A percentile compares a stretch with the other conserved stretches of the same genome.
Conservation (phyloP, 441 rosid genomes). For the Pelargonium exstipulatum region DNA sequence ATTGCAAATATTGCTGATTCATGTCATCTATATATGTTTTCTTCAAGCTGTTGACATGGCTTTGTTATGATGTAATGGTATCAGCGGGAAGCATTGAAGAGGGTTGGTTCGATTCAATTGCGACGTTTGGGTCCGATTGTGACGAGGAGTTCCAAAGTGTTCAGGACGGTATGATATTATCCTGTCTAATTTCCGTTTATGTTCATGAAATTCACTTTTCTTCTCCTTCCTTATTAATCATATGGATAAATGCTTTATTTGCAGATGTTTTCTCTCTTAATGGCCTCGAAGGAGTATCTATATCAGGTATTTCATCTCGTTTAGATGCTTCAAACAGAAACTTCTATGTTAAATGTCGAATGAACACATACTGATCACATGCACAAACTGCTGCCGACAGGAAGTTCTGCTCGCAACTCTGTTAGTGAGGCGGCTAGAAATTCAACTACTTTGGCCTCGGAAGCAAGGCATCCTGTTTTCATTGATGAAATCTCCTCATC, state of each 20-base stretch:
- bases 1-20: background rate
- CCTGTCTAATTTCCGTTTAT: conserved; percentile 8
- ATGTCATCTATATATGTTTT: background rate
- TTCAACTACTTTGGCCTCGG: conserved; percentile 28
- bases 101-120: conserved; percentile 64
- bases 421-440: conserved; percentile 27
- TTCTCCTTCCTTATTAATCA: conserved; percentile 12
- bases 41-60: conserved; percentile 6
- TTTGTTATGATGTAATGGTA: conserved; percentile 15
- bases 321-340: conserved; percentile 39
- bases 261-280: conserved; percentile 55
- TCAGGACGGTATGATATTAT: conserved; percentile 52
- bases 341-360: conserved; percentile 19
- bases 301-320: conserved; percentile 35
- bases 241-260: conserved; percentile 14
- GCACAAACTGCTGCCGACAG: conserved; percentile 38
- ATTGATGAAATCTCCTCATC: conserved; percentile 55
- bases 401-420: conserved; percentile 41
- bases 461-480: conserved; percentile 45
- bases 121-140: conserved; percentile 34
- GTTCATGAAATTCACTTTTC: conserved; percentile 8
- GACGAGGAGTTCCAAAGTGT: conserved; percentile 32
- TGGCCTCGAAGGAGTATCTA: conserved; percentile 50
- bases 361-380: conserved; percentile 28
- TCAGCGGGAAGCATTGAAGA: conserved; percentile 59